Conservation (phyloP, 345 rosid species). For the Salix purpurea region DNA sequence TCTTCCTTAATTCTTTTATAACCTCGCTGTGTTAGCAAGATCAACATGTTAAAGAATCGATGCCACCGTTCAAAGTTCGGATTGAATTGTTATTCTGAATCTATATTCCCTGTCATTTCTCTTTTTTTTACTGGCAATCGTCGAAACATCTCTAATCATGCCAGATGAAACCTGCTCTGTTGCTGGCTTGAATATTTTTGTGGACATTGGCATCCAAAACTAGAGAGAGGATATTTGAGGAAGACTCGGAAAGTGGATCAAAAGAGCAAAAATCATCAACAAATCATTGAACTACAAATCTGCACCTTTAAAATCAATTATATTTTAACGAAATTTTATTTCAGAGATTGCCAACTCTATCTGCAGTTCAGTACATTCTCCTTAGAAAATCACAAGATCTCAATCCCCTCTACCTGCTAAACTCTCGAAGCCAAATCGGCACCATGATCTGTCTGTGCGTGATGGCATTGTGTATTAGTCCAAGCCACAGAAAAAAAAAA, state of each 20-base stretch:
- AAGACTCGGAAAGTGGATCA: background rate
- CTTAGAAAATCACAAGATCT: background rate
- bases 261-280: background rate
- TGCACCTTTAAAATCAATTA: no score
- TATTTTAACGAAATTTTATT: no score
- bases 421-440: background rate
- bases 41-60: background rate
- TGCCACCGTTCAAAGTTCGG: background rate
- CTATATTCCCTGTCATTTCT: background rate
- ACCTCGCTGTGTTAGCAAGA: background rate
- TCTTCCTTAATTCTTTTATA: background rate
- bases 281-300: background rate
- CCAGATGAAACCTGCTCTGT: background rate
- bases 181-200: background rate
- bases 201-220: slow-evolving; percentile 9
- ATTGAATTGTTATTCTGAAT: background rate
- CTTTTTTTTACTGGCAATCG: background rate
- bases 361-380: background rate
- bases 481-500: background rate
- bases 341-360: background rate
- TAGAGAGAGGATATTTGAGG: slow-evolving; percentile 14
- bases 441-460: background rate
- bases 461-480: background rate
- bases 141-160: background rate
- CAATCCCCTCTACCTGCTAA: background rate